Base-by-base conservation (phyloP, 2,329 filamentous ascomycete species). In the Clonostachys byssicola region DNA sequence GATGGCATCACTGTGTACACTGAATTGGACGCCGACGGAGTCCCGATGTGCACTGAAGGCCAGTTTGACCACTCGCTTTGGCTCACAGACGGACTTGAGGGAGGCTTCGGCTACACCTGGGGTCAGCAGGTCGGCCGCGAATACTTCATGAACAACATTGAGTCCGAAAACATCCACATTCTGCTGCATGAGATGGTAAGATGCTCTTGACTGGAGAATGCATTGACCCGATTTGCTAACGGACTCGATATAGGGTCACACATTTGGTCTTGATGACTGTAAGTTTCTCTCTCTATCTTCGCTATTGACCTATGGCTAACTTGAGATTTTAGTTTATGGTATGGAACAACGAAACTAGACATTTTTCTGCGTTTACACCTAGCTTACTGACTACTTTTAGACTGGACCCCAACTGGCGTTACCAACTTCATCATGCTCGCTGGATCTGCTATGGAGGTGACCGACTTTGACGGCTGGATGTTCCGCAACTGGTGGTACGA, bases 381-480 rank as follows among this genome's bases (percentile, higher is more conserved):
- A n/a, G n/a, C 33, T 14, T 42, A 20, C 42, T 44, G 33, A 44
- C 44, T 52, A 56, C 18, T 47, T 42, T 5, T 17, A 16, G 68
- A 73, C 56, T 74, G 69, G 70, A 69, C 63, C 17, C 71, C 72
- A 1, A 60, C 59, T 6, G 70, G 70, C 7, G 53, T 68, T 34
- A 55, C 56, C 12, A 68, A 61, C 54, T 74, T 74, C 57, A 63
- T 74, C 51, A 74, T 75, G 72, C 54, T 65, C 42, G 70, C 72
- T 43, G 72, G 72, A 5, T 66, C 64, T 42, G 59, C 72, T 2
- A 59, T 53, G 17, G 49, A 62, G 42, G 62, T 75, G 16, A 75
- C 72, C 3, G 71, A 75, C 40, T 75, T 75, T 44, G 72, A 75
- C 45, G 69, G 67, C 16, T 74, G 72, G 72, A 74, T 75, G 71